These are phyloP conservation scores for Kentomonas sorsogonicus DNA, from an alignment of 208 protist genomes.

Conservation along the genomic window DNA sequence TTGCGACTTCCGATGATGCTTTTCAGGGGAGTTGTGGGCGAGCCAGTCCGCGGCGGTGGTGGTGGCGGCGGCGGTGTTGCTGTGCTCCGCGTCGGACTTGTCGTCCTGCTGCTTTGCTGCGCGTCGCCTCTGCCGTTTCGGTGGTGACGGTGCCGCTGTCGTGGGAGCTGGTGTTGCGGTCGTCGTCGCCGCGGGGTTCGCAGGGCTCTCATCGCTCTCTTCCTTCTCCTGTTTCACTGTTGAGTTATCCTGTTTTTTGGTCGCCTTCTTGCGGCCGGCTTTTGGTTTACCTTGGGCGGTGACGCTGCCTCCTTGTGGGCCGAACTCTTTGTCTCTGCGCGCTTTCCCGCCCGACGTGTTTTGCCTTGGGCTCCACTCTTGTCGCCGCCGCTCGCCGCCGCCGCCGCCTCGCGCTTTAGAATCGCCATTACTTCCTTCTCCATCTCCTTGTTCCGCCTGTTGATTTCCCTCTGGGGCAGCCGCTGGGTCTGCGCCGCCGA, in stretches of 20 bases:
- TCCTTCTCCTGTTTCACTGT: neutral
- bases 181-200: too few relatives aligned
- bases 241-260: neutral
- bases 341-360: neutral
- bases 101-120: too few relatives aligned
- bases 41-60: too few relatives aligned
- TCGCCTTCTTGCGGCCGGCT: neutral
- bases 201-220: constrained; percentile 1
- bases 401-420: neutral
- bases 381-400: neutral
- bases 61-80: too few relatives aligned
- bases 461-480: neutral
- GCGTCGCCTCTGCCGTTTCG: too few relatives aligned
- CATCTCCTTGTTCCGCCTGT: neutral
- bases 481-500: neutral
- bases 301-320: neutral
- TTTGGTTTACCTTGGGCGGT: constrained; percentile 1
- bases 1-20: too few relatives aligned
- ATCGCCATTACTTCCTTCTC: neutral
- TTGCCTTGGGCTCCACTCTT: neutral
- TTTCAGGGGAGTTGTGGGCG: too few relatives aligned
- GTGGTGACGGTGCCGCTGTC: too few relatives aligned
- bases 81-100: too few relatives aligned
- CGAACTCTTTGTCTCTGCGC: neutral
- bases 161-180: too few relatives aligned